phyloP scores from a whole-genome alignment of 495 filamentous ascomycete genomes.

The Xylaria longipes region DNA sequence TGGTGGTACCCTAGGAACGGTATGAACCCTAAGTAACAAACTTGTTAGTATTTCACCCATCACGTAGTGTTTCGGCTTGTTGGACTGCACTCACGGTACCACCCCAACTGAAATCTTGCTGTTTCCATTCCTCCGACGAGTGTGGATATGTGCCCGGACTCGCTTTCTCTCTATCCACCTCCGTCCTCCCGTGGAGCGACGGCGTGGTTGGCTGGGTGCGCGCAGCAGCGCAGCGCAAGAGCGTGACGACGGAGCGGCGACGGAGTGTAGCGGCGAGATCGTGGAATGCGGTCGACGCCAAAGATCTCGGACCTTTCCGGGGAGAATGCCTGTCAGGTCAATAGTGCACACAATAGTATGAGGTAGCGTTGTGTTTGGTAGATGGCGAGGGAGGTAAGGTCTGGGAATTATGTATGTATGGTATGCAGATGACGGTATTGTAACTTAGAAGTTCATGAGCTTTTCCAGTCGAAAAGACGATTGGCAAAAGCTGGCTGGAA shows the following conservation, averaged over 20 bases:
- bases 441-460: slow-evolving; percentile 41
- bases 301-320: slow-evolving; percentile 33
- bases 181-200: slow-evolving; percentile 51
- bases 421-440: slow-evolving; percentile 31
- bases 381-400: slow-evolving; percentile 21
- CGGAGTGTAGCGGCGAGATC: slow-evolving; percentile 33
- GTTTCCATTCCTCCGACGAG: slow-evolving; percentile 33
- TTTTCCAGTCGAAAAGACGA: slow-evolving; percentile 21
- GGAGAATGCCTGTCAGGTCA: slow-evolving; percentile 36
- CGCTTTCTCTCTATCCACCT: slow-evolving; percentile 39
- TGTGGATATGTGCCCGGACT: neutral
- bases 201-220: slow-evolving; percentile 36
- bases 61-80: neutral
- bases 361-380: slow-evolving; percentile 13
- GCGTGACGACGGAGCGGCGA: slow-evolving; percentile 29
- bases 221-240: slow-evolving; percentile 38
- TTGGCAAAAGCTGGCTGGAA: slow-evolving; percentile 29
- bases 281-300: slow-evolving; percentile 35
- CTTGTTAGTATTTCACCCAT: slow-evolving; percentile 34
- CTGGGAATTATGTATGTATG: neutral
- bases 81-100: slow-evolving; percentile 50
- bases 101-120: slow-evolving; percentile 50
- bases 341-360: slow-evolving; percentile 24
- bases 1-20: slow-evolving; percentile 98
- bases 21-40: slow-evolving; percentile 69